Evolutionary conservation across 1,284 basidiomycete species (phyloP).

Genomic region (Exobasidium rhododendri): DNA sequence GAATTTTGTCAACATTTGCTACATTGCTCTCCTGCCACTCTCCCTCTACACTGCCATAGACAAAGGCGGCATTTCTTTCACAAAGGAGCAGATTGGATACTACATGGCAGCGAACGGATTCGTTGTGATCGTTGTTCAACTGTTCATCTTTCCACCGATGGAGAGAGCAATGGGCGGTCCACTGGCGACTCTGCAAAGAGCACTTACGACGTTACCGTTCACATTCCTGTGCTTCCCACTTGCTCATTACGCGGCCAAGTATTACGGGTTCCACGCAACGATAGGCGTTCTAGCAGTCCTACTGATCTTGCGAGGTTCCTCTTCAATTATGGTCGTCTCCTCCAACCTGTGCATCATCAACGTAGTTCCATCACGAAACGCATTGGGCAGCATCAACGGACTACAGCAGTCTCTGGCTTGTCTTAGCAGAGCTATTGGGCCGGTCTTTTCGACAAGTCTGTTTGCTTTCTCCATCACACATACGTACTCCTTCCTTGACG

Average conservation of each 20-base stretch:
- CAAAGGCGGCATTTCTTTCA: constrained; percentile 30
- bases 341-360: constrained; percentile 37
- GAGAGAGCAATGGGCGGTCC: constrained; percentile 31
- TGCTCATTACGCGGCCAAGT: constrained; percentile 24
- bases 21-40: constrained; percentile 34
- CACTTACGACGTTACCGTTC: constrained; percentile 25
- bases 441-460: constrained; percentile 27
- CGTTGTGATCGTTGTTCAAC: constrained; percentile 32
- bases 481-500: constrained; percentile 15
- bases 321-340: constrained; percentile 37
- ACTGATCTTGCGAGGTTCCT: constrained; percentile 23
- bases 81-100: constrained; percentile 28
- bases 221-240: constrained; percentile 33
- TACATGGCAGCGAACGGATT: constrained; percentile 33
- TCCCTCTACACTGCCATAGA: constrained; percentile 32
- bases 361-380: constrained; percentile 21
- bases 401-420: constrained; percentile 30
- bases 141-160: constrained; percentile 29
- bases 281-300: constrained; percentile 14
- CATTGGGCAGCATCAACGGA: constrained; percentile 34
- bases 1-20: constrained; percentile 35
- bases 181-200: constrained; percentile 20
- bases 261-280: constrained; percentile 5
- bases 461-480: constrained; percentile 31
- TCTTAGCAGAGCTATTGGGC: constrained; percentile 29